Conservation (phyloP, 345 rosid species). For the Corchorus olitorius region DNA sequence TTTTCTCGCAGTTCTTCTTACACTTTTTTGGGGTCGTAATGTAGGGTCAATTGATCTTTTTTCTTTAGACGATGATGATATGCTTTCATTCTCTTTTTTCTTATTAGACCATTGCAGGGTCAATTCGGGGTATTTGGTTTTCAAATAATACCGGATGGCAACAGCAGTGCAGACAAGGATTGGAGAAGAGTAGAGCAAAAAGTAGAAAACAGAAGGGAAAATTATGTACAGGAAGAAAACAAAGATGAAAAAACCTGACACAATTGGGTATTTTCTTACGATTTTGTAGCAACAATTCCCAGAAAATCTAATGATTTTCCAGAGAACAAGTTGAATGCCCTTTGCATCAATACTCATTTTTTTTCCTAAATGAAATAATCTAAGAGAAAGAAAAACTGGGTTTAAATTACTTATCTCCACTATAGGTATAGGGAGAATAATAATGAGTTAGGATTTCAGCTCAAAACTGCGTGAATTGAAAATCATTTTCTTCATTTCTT, state of each 20-base stretch:
- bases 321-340: slow-evolving; percentile 40
- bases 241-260: slow-evolving; percentile 36
- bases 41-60: slow-evolving; percentile 28
- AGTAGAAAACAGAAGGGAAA: slow-evolving; percentile 56
- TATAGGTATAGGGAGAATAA: background rate
- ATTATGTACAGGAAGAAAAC: slow-evolving; percentile 47
- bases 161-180: slow-evolving; percentile 40
- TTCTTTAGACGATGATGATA: slow-evolving; percentile 15
- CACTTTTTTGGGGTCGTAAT: slow-evolving; percentile 45
- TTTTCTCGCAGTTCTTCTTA: slow-evolving; percentile 46
- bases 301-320: slow-evolving; percentile 44
- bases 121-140: slow-evolving; percentile 9
- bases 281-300: slow-evolving; percentile 29
- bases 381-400: background rate
- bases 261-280: slow-evolving; percentile 48
- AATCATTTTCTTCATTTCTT: background rate
- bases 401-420: background rate
- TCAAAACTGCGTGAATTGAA: background rate
- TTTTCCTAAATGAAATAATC: slow-evolving; percentile 15
- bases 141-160: slow-evolving; percentile 30
- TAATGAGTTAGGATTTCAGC: background rate
- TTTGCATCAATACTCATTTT: slow-evolving; percentile 58
- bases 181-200: slow-evolving; percentile 54
- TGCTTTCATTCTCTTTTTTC: slow-evolving; percentile 24
- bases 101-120: background rate